These are phyloP conservation scores for Alternaria conjuncta DNA, from an alignment of 2,329 filamentous ascomycete genomes.

Conservation along the genomic window DNA sequence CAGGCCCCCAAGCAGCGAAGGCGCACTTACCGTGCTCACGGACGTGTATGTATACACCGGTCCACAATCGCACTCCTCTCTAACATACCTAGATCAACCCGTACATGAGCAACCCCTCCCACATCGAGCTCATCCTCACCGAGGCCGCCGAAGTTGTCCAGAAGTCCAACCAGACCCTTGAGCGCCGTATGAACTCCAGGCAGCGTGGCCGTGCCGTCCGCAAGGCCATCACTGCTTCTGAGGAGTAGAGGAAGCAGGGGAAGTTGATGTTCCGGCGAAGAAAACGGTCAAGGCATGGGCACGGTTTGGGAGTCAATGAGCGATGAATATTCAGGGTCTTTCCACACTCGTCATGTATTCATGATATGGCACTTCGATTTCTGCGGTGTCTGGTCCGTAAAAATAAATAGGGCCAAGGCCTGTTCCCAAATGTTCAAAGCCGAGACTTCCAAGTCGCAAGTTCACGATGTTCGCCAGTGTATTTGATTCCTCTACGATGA, in stretches of 20 bases:
- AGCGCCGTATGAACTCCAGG: conserved; percentile 82
- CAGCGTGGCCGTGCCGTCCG: conserved; percentile 78
- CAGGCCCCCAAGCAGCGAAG: conserved; percentile 99
- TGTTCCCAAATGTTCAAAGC: conserved; percentile 33
- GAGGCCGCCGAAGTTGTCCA: conserved; percentile 95
- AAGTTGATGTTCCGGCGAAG: conserved; percentile 25
- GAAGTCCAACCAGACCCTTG: conserved; percentile 77
- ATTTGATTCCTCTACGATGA: background rate
- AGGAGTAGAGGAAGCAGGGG: conserved; percentile 19
- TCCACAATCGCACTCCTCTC: background rate
- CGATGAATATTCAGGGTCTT: conserved; percentile 49
- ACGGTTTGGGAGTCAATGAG: conserved; percentile 50
- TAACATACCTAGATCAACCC: conserved; percentile 83
- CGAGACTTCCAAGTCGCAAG: conserved; percentile 14
- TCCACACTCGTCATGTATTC: conserved; percentile 46
- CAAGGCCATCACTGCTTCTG: conserved; percentile 66
- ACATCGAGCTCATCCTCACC: conserved; percentile 99
- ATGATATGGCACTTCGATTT: conserved; percentile 49
- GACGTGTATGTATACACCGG: conserved; percentile 79
- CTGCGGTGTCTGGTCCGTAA: conserved; percentile 48
- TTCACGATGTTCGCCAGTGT: background rate
- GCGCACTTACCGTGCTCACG: conserved; percentile 99
- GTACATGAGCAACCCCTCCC: conserved; percentile 99
- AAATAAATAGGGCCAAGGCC: conserved; percentile 42
- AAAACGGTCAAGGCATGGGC: conserved; percentile 43